Evolutionary conservation across 192 early-diverging fungal species (phyloP).

Genomic region (Kappamyces sp.): DNA sequence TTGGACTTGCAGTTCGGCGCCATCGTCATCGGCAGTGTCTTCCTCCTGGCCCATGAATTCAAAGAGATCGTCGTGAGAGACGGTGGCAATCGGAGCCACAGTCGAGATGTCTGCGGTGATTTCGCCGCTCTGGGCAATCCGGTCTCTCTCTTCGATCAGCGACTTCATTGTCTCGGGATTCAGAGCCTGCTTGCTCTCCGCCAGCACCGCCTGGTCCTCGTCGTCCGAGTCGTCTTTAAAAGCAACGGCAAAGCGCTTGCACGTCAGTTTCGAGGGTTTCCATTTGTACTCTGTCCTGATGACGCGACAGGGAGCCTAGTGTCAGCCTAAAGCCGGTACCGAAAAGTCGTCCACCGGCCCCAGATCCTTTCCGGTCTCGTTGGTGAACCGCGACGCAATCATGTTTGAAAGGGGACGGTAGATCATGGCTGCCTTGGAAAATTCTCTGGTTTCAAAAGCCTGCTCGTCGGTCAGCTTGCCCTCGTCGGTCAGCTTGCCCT

Average conservation of each 20-base stretch:
- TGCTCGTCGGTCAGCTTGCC: slow-evolving; percentile 23
- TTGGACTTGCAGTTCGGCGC: slow-evolving; percentile 4
- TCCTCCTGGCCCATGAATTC: neutral
- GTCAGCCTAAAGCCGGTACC: neutral
- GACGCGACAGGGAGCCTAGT: slow-evolving; percentile 23
- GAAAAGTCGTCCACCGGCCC: slow-evolving; percentile 27
- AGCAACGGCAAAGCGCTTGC: slow-evolving; percentile 71
- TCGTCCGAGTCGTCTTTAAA: slow-evolving; percentile 15
- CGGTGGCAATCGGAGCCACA: neutral
- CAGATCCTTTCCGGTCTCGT: slow-evolving; percentile 22
- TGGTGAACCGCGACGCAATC: slow-evolving; percentile 70
- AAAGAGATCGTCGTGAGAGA: neutral
- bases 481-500: slow-evolving; percentile 15
- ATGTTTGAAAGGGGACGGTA: slow-evolving; percentile 63
- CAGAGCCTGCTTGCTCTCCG: slow-evolving; percentile 29
- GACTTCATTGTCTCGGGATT: slow-evolving; percentile 36
- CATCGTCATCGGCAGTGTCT: slow-evolving; percentile 11
- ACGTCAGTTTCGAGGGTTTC: slow-evolving; percentile 62
- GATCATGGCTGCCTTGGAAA: slow-evolving; percentile 68
- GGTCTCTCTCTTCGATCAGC: slow-evolving; percentile 29
- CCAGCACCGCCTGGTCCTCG: slow-evolving; percentile 16
- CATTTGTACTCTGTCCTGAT: slow-evolving; percentile 55
- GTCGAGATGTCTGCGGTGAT: slow-evolving; percentile 13
- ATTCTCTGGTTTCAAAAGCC: slow-evolving; percentile 65
- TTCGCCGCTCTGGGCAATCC: slow-evolving; percentile 17